phyloP scores from a whole-genome alignment of 768 basidiomycete genomes.

The Kwoniella sp. region DNA sequence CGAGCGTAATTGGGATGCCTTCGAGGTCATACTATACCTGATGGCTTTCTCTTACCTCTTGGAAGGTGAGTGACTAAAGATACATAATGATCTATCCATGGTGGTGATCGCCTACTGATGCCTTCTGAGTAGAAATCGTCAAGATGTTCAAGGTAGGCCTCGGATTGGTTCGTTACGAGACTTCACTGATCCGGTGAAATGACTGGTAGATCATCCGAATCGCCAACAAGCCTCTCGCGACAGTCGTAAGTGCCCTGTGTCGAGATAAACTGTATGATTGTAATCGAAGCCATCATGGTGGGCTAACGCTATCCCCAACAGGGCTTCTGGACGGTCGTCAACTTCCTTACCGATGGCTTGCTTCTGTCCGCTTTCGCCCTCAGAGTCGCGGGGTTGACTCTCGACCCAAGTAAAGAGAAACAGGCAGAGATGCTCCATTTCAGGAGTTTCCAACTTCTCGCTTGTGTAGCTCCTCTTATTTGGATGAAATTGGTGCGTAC shows the following conservation, averaged over 20 bases:
- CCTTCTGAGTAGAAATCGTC: constrained; percentile 36
- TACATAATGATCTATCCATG: background rate
- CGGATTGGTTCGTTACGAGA: background rate
- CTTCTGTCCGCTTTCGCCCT: constrained; percentile 74
- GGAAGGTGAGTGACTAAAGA: constrained; percentile 66
- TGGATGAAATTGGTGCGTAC: constrained; percentile 61
- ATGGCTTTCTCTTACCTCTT: constrained; percentile 75
- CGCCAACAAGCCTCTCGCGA: constrained; percentile 63
- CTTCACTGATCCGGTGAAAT: constrained; percentile 4
- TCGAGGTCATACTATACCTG: constrained; percentile 78
- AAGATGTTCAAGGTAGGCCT: constrained; percentile 64
- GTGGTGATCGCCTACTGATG: background rate
- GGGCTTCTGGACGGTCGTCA: constrained; percentile 58
- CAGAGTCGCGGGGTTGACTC: constrained; percentile 65
- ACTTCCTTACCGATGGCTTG: constrained; percentile 72
- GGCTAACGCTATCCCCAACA: background rate
- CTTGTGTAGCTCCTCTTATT: constrained; percentile 82
- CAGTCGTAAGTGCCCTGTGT: constrained; percentile 62
- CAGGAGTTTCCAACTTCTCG: constrained; percentile 82
- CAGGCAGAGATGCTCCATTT: constrained; percentile 58
- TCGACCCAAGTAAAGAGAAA: constrained; percentile 53
- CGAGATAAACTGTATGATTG: constrained; percentile 27
- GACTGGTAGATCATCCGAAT: constrained; percentile 64
- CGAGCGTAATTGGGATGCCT: constrained; percentile 66
- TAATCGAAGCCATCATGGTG: background rate